A percentile compares a stretch with the other conserved stretches of the same genome.
These are phyloP conservation scores for Talaromyces sp. DNA, from an alignment of 2,329 filamentous ascomycete genomes.

Conservation along the genomic window DNA sequence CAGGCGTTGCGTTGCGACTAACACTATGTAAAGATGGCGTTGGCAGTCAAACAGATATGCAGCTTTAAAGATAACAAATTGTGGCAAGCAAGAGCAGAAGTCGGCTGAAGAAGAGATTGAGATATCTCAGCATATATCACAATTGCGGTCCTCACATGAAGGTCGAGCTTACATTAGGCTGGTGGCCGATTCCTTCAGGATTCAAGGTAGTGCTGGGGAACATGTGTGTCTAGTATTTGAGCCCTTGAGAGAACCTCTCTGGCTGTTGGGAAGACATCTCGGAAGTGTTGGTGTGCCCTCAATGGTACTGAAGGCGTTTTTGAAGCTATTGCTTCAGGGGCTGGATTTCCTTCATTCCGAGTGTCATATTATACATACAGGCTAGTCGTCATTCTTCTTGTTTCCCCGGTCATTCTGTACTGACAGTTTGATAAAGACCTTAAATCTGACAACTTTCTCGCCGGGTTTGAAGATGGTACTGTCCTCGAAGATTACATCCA, in stretches of 20 bases:
- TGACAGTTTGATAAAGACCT: conserved; percentile 26
- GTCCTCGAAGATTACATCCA: conserved; percentile 22
- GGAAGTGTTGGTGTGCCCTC: conserved; percentile 19
- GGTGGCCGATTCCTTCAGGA: conserved; percentile 26
- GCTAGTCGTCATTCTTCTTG: conserved; percentile 19
- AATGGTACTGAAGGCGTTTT: conserved; percentile 24
- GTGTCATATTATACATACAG: conserved; percentile 38
- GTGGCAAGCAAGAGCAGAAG: no score
- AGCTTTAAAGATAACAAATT: conserved; percentile 10
- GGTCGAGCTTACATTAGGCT: conserved; percentile 21
- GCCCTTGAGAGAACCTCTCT: conserved; percentile 34
- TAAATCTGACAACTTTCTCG: conserved; percentile 33
- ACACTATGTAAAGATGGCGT: conserved; percentile 31
- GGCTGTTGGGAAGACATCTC: conserved; percentile 23
- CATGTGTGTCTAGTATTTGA: conserved; percentile 36
- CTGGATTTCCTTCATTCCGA: conserved; percentile 40
- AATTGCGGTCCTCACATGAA: conserved; percentile 21
- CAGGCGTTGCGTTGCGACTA: conserved; percentile 27
- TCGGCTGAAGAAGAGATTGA: no score
- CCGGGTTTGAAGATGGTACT: conserved; percentile 21
- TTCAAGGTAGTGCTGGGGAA: conserved; percentile 21
- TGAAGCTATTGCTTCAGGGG: conserved; percentile 32
- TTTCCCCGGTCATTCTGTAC: conserved; percentile 1
- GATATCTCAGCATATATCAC: no score
- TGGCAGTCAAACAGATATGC: conserved; percentile 15